Percentiles rank a stretch among this genome's conserved stretches.
Conservation (phyloP, 108 stramenopile species). For the Nitzschia palea region DNA sequence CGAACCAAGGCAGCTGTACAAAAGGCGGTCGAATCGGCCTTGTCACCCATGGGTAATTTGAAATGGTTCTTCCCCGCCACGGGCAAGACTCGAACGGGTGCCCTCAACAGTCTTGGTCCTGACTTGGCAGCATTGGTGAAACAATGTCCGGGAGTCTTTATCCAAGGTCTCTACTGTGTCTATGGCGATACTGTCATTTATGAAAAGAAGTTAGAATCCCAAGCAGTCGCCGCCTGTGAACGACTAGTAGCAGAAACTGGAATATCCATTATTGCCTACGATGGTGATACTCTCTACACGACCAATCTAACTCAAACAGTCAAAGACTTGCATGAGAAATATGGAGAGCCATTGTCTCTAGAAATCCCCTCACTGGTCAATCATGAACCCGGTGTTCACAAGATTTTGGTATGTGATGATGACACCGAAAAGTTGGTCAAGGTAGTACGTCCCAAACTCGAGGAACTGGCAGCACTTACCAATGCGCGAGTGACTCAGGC, state of each 20-base stretch:
- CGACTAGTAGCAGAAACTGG: slow-evolving; percentile 54
- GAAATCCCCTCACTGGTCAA: slow-evolving; percentile 34
- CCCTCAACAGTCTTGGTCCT: slow-evolving; percentile 57
- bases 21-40: slow-evolving; percentile 45
- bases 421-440: slow-evolving; percentile 53
- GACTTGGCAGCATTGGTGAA: slow-evolving; percentile 27
- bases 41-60: slow-evolving; percentile 16
- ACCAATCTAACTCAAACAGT: slow-evolving; percentile 55
- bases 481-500: slow-evolving; percentile 79
- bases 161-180: slow-evolving; percentile 88
- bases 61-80: slow-evolving; percentile 84
- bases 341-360: slow-evolving; percentile 77
- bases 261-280: slow-evolving; percentile 79
- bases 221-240: slow-evolving; percentile 65
- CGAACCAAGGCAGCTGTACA: slow-evolving; percentile 53
- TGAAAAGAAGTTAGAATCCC: slow-evolving; percentile 65
- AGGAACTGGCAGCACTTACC: slow-evolving; percentile 54
- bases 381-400: slow-evolving; percentile 68
- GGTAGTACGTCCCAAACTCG: slow-evolving; percentile 64
- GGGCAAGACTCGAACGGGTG: slow-evolving; percentile 81
- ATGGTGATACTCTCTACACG: slow-evolving; percentile 79
- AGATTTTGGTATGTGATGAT: slow-evolving; percentile 78
- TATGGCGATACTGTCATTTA: slow-evolving; percentile 77
- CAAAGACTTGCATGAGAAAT: slow-evolving; percentile 61
- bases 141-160: slow-evolving; percentile 57